Evolutionary conservation across 2,329 filamentous ascomycete species (phyloP).

Genomic region (Orbilia ellipsospora): DNA sequence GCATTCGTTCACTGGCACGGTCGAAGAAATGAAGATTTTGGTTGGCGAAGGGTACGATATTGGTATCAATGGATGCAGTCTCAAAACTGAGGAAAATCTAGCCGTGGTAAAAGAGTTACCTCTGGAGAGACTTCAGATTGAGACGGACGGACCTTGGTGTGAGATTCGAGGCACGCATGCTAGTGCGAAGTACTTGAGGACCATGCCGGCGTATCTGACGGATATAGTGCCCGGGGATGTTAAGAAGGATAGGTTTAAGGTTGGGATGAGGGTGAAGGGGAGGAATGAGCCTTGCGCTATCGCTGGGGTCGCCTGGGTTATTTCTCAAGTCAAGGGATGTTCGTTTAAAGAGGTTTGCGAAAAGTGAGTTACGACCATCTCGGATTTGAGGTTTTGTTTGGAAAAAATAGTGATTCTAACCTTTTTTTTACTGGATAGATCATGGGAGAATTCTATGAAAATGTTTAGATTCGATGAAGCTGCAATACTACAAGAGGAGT

Average conservation of each 20-base stretch:
- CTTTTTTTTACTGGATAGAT: constrained; percentile 61
- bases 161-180: constrained; percentile 92
- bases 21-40: constrained; percentile 83
- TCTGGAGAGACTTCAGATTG: constrained; percentile 84
- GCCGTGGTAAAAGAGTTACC: constrained; percentile 82
- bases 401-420: too few species aligned
- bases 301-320: constrained; percentile 83
- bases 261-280: constrained; percentile 90
- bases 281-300: constrained; percentile 93
- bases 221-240: constrained; percentile 78
- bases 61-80: constrained; percentile 94
- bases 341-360: constrained; percentile 84
- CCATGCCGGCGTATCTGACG: constrained; percentile 74
- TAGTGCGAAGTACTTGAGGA: constrained; percentile 73
- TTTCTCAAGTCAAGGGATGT: constrained; percentile 86
- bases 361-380: constrained; percentile 66
- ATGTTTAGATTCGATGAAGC: constrained; percentile 78
- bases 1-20: constrained; percentile 91
- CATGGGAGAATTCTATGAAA: constrained; percentile 81
- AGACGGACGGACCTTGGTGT: constrained; percentile 98
- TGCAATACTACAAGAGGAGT: constrained; percentile 28
- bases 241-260: constrained; percentile 95
- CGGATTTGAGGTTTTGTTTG: too few species aligned
- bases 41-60: constrained; percentile 85
- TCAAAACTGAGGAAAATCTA: constrained; percentile 94